These are phyloP conservation scores for Boletus subparvulus DNA, from an alignment of 768 basidiomycete species.

Conservation along the genomic window DNA sequence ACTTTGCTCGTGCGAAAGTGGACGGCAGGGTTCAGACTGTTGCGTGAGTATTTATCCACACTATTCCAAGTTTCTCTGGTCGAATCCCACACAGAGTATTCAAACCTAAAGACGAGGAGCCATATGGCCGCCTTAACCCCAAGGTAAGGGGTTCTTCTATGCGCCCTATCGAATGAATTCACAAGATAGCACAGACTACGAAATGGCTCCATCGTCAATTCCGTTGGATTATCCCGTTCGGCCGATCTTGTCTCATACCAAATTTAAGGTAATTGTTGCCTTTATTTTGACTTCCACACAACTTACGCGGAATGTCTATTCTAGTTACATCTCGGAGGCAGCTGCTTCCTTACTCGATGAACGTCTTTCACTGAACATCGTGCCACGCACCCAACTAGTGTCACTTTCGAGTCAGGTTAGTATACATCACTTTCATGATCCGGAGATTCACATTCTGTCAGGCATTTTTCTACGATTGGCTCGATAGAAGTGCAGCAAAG, in stretches of 20 bases:
- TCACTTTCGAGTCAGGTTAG: slow-evolving; percentile 70
- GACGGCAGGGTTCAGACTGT: slow-evolving; percentile 77
- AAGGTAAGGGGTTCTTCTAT: slow-evolving; percentile 48
- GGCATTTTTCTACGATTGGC: slow-evolving; percentile 94
- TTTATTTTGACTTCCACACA: background rate
- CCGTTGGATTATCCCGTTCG: slow-evolving; percentile 88
- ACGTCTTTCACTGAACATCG: slow-evolving; percentile 72
- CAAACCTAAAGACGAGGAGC: slow-evolving; percentile 90
- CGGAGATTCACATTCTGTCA: slow-evolving; percentile 26
- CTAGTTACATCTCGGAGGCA: slow-evolving; percentile 84
- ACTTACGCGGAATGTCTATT: background rate
- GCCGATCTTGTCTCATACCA: slow-evolving; percentile 84
- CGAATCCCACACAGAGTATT: slow-evolving; percentile 58
- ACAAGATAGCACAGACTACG: slow-evolving; percentile 55
- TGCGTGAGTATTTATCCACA: slow-evolving; percentile 50
- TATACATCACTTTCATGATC: slow-evolving; percentile 1
- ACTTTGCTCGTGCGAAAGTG: slow-evolving; percentile 84
- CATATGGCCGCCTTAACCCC: slow-evolving; percentile 84
- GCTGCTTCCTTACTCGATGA: slow-evolving; percentile 83
- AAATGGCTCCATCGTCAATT: slow-evolving; percentile 91
- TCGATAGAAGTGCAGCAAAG: slow-evolving; percentile 77
- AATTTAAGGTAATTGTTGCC: slow-evolving; percentile 63
- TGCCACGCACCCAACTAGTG: slow-evolving; percentile 83
- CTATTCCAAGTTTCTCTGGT: background rate
- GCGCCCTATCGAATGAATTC: background rate